These are phyloP conservation scores for Suillus paluster DNA, from an alignment of 768 basidiomycete genomes.

Conservation along the genomic window DNA sequence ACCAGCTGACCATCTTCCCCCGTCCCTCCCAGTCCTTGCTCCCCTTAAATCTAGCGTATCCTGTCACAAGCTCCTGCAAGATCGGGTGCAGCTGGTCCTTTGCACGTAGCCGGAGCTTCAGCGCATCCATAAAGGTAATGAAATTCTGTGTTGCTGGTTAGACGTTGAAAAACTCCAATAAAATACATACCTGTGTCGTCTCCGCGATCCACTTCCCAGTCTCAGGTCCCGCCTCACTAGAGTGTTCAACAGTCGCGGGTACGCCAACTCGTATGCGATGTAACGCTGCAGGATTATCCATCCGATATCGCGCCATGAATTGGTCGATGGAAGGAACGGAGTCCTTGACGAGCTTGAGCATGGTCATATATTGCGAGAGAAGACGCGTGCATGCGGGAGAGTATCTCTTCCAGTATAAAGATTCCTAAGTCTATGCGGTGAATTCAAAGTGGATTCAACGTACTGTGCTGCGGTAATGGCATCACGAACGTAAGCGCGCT, in stretches of 20 bases:
- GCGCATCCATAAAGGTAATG: slow-evolving; percentile 98
- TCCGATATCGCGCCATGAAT: slow-evolving; percentile 90
- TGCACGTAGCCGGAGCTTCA: slow-evolving; percentile 90
- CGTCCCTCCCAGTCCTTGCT: slow-evolving; percentile 96
- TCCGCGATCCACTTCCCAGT: slow-evolving; percentile 97
- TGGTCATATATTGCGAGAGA: slow-evolving; percentile 97
- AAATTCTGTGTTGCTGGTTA: slow-evolving; percentile 66
- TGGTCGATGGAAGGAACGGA: slow-evolving; percentile 84
- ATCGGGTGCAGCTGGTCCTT: slow-evolving; percentile 97
- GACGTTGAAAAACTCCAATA: background rate
- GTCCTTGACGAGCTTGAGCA: slow-evolving; percentile 91
- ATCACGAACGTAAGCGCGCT: slow-evolving; percentile 94
- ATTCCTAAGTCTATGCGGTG: slow-evolving; percentile 12
- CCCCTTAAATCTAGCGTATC: slow-evolving; percentile 92
- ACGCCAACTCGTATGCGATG: slow-evolving; percentile 92
- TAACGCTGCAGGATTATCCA: slow-evolving; percentile 92
- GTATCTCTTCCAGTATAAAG: slow-evolving; percentile 64
- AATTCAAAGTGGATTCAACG: slow-evolving; percentile 39
- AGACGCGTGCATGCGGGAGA: slow-evolving; percentile 94
- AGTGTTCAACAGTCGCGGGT: slow-evolving; percentile 96
- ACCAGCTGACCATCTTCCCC: slow-evolving; percentile 93
- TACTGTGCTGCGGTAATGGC: slow-evolving; percentile 90
- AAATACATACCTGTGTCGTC: slow-evolving; percentile 79
- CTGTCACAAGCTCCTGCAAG: slow-evolving; percentile 92
- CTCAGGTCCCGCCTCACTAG: slow-evolving; percentile 89